phyloP scores from a whole-genome alignment of 257 asterid species.

The Orobanche coerulescens region DNA sequence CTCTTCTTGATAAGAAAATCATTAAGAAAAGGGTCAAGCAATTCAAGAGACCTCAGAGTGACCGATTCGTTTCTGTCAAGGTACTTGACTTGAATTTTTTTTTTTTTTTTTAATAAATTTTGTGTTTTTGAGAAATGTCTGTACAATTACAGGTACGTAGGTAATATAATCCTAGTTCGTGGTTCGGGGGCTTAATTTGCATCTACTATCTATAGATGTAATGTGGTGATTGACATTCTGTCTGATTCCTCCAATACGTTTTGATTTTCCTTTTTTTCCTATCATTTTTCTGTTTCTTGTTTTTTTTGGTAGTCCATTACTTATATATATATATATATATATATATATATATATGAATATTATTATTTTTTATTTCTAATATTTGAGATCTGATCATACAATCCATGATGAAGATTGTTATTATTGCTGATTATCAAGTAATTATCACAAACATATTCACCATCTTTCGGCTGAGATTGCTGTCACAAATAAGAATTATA shows the following conservation, averaged over 20 bases:
- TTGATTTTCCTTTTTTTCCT: background rate
- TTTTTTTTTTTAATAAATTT: background rate
- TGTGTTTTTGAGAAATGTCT: background rate
- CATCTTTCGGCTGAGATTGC: constrained; percentile 83
- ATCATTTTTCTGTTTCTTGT: background rate
- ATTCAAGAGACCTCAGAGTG: constrained; percentile 46
- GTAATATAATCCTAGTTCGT: too few relatives aligned
- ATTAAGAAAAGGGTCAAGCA: constrained; percentile 43
- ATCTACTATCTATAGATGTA: constrained; percentile 25
- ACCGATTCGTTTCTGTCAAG: constrained; percentile 42
- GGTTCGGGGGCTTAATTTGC: constrained; percentile 43
- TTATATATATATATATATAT: background rate
- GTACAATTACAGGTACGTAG: too few relatives aligned
- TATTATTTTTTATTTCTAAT: background rate
- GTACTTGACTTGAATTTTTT: constrained; percentile 12
- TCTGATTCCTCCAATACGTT: constrained; percentile 26
- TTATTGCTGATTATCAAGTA: constrained; percentile 29
- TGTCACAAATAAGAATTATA: too few relatives aligned
- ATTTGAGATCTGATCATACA: constrained; percentile 15
- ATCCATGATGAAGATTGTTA: constrained; percentile 36
- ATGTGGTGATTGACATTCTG: constrained; percentile 41
- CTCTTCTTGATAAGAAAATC: constrained; percentile 37
- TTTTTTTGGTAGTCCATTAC: background rate
- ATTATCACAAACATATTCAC: constrained; percentile 42
- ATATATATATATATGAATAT: background rate